These are phyloP conservation scores for Moesziomyces sp. DNA, from an alignment of 1,284 basidiomycete species.

Conservation along the genomic window DNA sequence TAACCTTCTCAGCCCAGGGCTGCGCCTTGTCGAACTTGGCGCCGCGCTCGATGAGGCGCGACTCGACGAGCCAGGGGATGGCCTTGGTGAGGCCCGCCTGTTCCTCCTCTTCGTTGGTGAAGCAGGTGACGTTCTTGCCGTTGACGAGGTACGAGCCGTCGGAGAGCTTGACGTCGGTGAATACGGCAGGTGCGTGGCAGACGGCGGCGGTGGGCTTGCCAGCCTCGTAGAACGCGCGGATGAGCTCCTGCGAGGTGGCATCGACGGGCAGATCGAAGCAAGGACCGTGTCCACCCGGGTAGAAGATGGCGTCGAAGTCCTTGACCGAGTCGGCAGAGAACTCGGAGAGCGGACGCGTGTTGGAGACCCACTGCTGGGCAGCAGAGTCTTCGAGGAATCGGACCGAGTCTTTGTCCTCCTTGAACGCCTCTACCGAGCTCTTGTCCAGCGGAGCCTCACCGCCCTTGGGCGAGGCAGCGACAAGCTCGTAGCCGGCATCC, in stretches of 20 bases:
- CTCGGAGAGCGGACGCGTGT: slow-evolving; percentile 75
- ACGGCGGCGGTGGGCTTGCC: slow-evolving; percentile 55
- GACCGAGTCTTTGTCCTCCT: slow-evolving; percentile 72
- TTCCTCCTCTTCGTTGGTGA: slow-evolving; percentile 79
- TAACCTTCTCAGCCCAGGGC: slow-evolving; percentile 73
- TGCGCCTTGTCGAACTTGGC: slow-evolving; percentile 73
- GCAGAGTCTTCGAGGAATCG: slow-evolving; percentile 76
- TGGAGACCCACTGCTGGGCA: slow-evolving; percentile 72
- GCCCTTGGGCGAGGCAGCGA: slow-evolving; percentile 78
- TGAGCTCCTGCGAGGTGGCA: slow-evolving; percentile 45
- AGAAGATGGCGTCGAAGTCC: slow-evolving; percentile 79
- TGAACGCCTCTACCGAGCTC: slow-evolving; percentile 73
- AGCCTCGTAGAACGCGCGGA: slow-evolving; percentile 53
- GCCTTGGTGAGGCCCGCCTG: slow-evolving; percentile 68
- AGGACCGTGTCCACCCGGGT: slow-evolving; percentile 75
- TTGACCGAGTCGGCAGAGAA: slow-evolving; percentile 71
- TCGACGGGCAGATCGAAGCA: slow-evolving; percentile 59
- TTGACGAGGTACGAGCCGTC: slow-evolving; percentile 69
- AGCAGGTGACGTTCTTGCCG: slow-evolving; percentile 75
- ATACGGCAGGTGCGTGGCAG: slow-evolving; percentile 59
- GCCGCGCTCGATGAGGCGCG: slow-evolving; percentile 74
- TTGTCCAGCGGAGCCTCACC: slow-evolving; percentile 79
- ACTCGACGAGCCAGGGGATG: slow-evolving; percentile 79
- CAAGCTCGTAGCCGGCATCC: slow-evolving; percentile 73
- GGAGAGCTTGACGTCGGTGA: slow-evolving; percentile 57